These are phyloP conservation scores for Cyberlindnera saturnus DNA, from an alignment of 805 yeast genomes.

Conservation along the genomic window DNA sequence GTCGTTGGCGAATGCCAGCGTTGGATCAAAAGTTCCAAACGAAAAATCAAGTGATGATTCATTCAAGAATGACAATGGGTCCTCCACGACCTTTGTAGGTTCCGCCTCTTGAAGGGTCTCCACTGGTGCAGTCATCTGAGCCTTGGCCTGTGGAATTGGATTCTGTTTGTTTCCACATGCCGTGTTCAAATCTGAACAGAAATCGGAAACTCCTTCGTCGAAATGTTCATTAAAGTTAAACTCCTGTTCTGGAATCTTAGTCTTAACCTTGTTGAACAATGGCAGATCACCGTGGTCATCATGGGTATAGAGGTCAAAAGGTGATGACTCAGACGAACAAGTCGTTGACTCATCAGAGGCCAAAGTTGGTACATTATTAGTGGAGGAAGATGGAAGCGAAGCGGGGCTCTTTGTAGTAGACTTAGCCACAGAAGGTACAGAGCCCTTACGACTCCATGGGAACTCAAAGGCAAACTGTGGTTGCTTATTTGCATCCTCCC, in stretches of 20 bases:
- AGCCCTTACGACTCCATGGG: constrained; percentile 39
- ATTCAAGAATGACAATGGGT: constrained; percentile 42
- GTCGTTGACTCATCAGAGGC: constrained; percentile 24
- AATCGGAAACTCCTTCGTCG: constrained; percentile 66
- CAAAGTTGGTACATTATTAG: constrained; percentile 17
- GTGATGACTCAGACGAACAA: constrained; percentile 22
- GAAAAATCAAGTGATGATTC: constrained; percentile 18
- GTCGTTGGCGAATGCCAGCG: constrained; percentile 38
- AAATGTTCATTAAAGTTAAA: constrained; percentile 39
- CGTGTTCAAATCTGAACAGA: constrained; percentile 68
- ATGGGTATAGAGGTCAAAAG: constrained; percentile 24
- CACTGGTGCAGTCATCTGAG: constrained; percentile 5
- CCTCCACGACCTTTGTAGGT: constrained; percentile 17
- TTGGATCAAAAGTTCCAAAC: constrained; percentile 41
- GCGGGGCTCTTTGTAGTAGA: constrained; percentile 5
- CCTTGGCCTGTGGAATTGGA: constrained; percentile 51
- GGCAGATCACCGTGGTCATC: constrained; percentile 19
- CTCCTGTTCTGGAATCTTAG: constrained; percentile 15
- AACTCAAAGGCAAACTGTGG: constrained; percentile 43
- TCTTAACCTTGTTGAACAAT: constrained; percentile 12
- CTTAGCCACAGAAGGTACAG: constrained; percentile 4
- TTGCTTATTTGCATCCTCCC: constrained; percentile 4
- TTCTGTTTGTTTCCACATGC: constrained; percentile 77
- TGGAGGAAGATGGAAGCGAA: constrained; percentile 4
- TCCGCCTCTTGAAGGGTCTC: neutral